A percentile compares a stretch with the other conserved stretches of the same genome.
These are phyloP conservation scores for Ceratobasidium sp. DNA, from an alignment of 1,284 basidiomycete genomes.

Conservation along the genomic window DNA sequence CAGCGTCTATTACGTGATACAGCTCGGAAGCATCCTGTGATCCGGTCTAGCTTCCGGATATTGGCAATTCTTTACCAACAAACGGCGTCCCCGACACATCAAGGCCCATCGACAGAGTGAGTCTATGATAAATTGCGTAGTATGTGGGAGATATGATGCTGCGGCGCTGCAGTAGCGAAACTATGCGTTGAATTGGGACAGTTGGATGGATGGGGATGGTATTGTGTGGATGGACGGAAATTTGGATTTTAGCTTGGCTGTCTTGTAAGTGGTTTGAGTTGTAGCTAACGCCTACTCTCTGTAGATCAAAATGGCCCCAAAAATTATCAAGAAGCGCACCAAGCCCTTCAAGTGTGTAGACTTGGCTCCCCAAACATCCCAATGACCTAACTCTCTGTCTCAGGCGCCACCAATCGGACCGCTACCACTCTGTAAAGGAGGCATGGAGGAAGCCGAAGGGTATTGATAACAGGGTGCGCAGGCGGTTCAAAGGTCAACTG, in stretches of 20 bases:
- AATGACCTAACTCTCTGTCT: slow-evolving; percentile 46
- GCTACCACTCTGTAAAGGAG: slow-evolving; percentile 95
- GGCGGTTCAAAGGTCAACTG: slow-evolving; percentile 94
- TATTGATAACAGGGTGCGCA: slow-evolving; percentile 95
- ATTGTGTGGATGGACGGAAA: slow-evolving; percentile 18
- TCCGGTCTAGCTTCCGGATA: slow-evolving; percentile 2
- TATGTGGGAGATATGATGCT: neutral
- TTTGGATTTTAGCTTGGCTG: neutral
- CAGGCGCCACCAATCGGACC: slow-evolving; percentile 97
- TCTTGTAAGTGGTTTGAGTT: neutral
- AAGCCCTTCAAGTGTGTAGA: slow-evolving; percentile 87
- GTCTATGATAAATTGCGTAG: neutral
- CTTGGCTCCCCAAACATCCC: slow-evolving; percentile 23
- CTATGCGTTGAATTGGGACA: no score
- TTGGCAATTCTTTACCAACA: slow-evolving; percentile 22
- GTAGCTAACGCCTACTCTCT: neutral
- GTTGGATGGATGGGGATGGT: neutral
- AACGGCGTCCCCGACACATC: slow-evolving; percentile 35
- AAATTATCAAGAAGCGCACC: slow-evolving; percentile 96
- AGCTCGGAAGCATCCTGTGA: neutral
- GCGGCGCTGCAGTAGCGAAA: neutral
- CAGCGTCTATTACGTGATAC: neutral
- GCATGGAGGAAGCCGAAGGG: slow-evolving; percentile 98
- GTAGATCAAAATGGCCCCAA: slow-evolving; percentile 71
- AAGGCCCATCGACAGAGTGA: slow-evolving; percentile 31